Conservation (phyloP, 108 stramenopile species). For the Cyclotella sp. region DNA sequence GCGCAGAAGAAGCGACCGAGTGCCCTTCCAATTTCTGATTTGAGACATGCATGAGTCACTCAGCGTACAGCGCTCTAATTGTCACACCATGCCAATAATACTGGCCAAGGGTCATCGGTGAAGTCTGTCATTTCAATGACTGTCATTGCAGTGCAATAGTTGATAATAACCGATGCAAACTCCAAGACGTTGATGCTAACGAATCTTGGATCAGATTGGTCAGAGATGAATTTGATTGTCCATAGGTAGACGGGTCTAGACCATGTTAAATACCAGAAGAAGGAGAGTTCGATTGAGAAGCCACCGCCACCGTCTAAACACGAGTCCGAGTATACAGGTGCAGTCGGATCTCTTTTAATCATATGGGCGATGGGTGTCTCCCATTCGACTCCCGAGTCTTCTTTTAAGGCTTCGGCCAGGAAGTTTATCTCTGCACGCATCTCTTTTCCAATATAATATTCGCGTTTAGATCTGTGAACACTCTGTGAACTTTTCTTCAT, state of each 20-base stretch:
- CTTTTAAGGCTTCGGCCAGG: too few relatives aligned
- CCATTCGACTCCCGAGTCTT: too few relatives aligned
- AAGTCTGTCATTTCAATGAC: neutral
- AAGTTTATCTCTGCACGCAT: too few relatives aligned
- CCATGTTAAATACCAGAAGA: slow-evolving; percentile 2
- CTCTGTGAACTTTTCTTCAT: too few relatives aligned
- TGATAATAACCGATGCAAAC: slow-evolving; percentile 8
- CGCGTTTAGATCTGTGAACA: too few relatives aligned
- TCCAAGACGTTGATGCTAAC: slow-evolving; percentile 17
- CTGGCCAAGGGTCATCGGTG: too few relatives aligned
- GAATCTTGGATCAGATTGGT: too few relatives aligned
- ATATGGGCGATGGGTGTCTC: neutral
- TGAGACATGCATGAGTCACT: neutral
- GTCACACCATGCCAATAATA: slow-evolving; percentile 4
- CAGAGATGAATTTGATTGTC: neutral
- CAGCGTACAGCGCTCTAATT: slow-evolving; percentile 10
- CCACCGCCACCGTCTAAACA: neutral
- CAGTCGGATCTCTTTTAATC: neutral
- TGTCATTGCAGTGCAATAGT: neutral
- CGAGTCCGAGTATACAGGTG: neutral
- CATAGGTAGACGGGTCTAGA: neutral
- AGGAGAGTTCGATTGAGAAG: neutral
- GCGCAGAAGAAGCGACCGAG: slow-evolving; percentile 16
- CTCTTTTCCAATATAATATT: too few relatives aligned
- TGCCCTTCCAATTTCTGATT: neutral